Conservation (phyloP, 768 basidiomycete genomes). For the Lentinula lateritia region DNA sequence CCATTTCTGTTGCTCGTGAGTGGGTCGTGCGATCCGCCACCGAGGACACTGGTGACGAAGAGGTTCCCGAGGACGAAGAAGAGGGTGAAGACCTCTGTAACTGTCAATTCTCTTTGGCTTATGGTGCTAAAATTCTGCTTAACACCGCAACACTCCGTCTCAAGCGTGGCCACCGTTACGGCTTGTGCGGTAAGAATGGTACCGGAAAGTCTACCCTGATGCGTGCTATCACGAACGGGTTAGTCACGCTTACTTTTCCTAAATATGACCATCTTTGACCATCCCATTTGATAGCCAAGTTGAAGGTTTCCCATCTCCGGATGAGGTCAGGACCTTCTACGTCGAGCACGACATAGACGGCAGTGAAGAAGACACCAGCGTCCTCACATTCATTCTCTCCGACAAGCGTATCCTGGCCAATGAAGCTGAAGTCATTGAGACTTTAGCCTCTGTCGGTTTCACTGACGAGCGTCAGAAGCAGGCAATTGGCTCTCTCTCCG, state of each 20-base stretch:
- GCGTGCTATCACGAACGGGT: conserved; percentile 89
- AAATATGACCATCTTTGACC: conserved; percentile 23
- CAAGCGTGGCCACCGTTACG: conserved; percentile 98
- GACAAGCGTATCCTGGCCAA: conserved; percentile 78
- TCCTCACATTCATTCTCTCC: conserved; percentile 79
- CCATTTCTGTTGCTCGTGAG: conserved; percentile 65
- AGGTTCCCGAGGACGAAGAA: conserved; percentile 82
- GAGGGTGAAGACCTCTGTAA: conserved; percentile 99
- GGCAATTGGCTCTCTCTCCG: conserved; percentile 86
- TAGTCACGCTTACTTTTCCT: conserved; percentile 8
- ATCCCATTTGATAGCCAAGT: conserved; percentile 57
- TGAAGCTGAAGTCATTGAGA: conserved; percentile 69
- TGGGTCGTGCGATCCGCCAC: conserved; percentile 89
- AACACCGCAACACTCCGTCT: conserved; percentile 96
- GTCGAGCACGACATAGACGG: conserved; percentile 99
- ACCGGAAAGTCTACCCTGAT: conserved; percentile 95
- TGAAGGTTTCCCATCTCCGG: conserved; percentile 96
- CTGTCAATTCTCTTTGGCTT: conserved; percentile 97
- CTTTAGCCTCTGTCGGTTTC: conserved; percentile 91
- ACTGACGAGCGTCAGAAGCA: conserved; percentile 78
- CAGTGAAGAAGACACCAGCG: conserved; percentile 85
- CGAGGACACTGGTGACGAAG: conserved; percentile 64
- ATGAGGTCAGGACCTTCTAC: conserved; percentile 97
- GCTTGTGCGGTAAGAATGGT: conserved; percentile 98
- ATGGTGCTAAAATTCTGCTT: conserved; percentile 97